A percentile compares a stretch with the other conserved stretches of the same genome.
These are phyloP conservation scores for Ramalina peruviana DNA, from an alignment of 495 filamentous ascomycete species.

Conservation along the genomic window DNA sequence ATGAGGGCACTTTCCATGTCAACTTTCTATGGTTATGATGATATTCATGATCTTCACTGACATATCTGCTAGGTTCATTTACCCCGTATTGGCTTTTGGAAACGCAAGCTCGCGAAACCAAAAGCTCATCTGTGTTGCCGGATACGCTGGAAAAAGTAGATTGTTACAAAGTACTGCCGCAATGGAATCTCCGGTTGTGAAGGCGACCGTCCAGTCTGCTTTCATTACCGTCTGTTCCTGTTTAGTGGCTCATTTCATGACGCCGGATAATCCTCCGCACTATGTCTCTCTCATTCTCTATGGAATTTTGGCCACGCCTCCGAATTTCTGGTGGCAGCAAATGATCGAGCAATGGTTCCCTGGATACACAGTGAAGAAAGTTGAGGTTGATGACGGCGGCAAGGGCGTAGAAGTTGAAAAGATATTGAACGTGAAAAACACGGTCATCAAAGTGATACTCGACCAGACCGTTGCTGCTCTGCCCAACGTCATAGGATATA, in stretches of 20 bases:
- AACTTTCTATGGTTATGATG: not conserved
- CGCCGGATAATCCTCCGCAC: slow-evolving; percentile 21
- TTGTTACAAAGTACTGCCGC: not conserved
- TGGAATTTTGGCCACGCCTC: slow-evolving; percentile 59
- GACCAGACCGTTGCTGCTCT: slow-evolving; percentile 69
- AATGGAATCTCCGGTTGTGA: slow-evolving; percentile 41
- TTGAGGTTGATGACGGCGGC: slow-evolving; percentile 14
- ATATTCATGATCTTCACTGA: no score
- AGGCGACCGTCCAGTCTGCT: slow-evolving; percentile 55
- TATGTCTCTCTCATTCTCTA: slow-evolving; percentile 71
- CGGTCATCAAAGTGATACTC: slow-evolving; percentile 62
- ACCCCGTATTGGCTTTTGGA: not conserved
- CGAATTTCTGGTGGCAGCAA: slow-evolving; percentile 78
- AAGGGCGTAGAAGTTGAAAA: slow-evolving; percentile 18
- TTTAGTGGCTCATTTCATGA: slow-evolving; percentile 42
- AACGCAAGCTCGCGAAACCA: no score
- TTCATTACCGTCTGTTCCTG: slow-evolving; percentile 65
- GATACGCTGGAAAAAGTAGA: not conserved
- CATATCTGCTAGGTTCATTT: not conserved
- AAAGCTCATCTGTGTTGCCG: not conserved
- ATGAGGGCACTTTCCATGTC: slow-evolving; percentile 39
- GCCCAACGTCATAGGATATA: slow-evolving; percentile 67
- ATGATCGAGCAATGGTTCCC: slow-evolving; percentile 42
- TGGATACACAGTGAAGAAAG: slow-evolving; percentile 21
- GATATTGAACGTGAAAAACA: slow-evolving; percentile 51